Evolutionary conservation across 176 grass and related monocot species (phyloP).

Genomic region (Zea luxurians): DNA sequence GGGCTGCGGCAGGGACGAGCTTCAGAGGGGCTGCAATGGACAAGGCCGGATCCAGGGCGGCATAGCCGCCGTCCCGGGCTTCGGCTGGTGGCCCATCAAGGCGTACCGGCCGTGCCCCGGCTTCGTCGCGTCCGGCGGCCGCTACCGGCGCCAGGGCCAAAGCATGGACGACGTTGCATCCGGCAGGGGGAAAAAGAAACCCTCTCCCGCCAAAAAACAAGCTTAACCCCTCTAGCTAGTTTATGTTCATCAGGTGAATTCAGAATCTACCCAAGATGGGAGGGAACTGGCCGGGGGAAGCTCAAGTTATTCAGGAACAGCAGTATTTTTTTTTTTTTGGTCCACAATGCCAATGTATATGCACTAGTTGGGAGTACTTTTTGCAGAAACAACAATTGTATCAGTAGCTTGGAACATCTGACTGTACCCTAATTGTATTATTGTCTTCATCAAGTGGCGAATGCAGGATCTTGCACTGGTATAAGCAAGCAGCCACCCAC

Average conservation of each 20-base stretch:
- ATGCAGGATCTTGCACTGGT: too few relatives aligned
- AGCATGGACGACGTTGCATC: constrained; percentile 92
- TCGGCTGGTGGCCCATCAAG: constrained; percentile 97
- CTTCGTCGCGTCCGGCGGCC: constrained; percentile 74
- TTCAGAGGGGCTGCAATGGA: constrained; percentile 84
- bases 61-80: constrained; percentile 79
- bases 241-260: background rate
- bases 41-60: constrained; percentile 92
- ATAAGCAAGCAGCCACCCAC: too few relatives aligned
- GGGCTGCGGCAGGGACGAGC: constrained; percentile 61
- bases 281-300: background rate
- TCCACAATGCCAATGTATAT: background rate
- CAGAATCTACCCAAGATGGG: background rate
- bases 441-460: too few relatives aligned
- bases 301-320: background rate
- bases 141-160: constrained; percentile 77
- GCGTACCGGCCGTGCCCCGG: constrained; percentile 84
- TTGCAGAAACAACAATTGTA: background rate
- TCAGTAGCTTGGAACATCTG: background rate
- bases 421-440: background rate
- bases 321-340: background rate
- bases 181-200: constrained; percentile 58
- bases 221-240: too few relatives aligned
- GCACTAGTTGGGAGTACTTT: background rate
- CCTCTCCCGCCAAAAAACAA: constrained; percentile 37